These are phyloP conservation scores for Ogataea glucozyma DNA, from an alignment of 805 yeast species.

Conservation along the genomic window DNA sequence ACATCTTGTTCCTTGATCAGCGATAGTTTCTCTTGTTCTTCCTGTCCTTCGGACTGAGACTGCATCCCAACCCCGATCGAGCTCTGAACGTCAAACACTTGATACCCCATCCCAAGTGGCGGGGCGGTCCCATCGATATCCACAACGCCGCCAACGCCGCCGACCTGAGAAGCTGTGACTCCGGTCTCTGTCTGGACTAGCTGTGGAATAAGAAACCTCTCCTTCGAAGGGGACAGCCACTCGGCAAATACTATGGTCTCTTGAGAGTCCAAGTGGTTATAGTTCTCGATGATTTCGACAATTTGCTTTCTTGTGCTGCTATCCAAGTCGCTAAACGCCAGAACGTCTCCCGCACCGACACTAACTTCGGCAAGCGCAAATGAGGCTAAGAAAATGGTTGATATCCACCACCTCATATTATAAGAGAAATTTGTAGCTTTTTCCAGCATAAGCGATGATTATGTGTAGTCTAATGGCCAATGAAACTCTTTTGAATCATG, in stretches of 20 bases:
- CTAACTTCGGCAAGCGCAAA: conserved; percentile 9
- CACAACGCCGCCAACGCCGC: not conserved
- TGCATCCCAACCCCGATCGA: conserved; percentile 6
- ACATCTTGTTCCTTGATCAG: conserved; percentile 30
- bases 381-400: conserved; percentile 10
- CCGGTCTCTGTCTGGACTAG: not conserved
- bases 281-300: conserved; percentile 22
- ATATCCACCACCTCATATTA: conserved; percentile 20
- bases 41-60: conserved; percentile 4
- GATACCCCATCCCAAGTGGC: conserved; percentile 20
- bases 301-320: conserved; percentile 15
- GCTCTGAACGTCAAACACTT: conserved; percentile 10
- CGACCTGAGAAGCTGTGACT: not conserved
- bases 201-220: conserved; percentile 28
- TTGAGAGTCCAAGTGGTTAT: conserved; percentile 18
- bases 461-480: not conserved
- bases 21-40: conserved; percentile 12
- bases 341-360: conserved; percentile 4
- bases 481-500: not conserved
- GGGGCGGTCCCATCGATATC: conserved; percentile 3
- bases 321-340: conserved; percentile 15
- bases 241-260: conserved; percentile 22
- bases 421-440: conserved; percentile 1
- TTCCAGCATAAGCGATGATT: not conserved
- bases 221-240: conserved; percentile 32